These are phyloP conservation scores for Pseudofabraea citricarpa DNA, from an alignment of 2,329 filamentous ascomycete species.

Conservation along the genomic window DNA sequence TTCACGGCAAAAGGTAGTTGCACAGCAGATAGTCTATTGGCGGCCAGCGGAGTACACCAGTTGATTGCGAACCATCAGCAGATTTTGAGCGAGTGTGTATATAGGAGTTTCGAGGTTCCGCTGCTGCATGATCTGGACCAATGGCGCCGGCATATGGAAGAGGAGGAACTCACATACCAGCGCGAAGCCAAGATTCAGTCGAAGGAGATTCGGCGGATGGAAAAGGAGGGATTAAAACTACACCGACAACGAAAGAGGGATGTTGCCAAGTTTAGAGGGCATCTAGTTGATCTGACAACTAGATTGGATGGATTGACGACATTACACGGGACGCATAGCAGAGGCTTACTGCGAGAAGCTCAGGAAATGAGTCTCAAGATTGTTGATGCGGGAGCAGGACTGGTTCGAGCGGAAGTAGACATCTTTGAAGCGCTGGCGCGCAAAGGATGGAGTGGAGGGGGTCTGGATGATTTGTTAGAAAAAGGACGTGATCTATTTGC, in stretches of 20 bases:
- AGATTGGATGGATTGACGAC: slow-evolving; percentile 59
- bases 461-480: slow-evolving; percentile 61
- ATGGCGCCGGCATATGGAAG: slow-evolving; percentile 58
- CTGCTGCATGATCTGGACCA: slow-evolving; percentile 64
- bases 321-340: slow-evolving; percentile 56
- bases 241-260: slow-evolving; percentile 54
- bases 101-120: slow-evolving; percentile 63
- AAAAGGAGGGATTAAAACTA: slow-evolving; percentile 60
- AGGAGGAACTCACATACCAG: slow-evolving; percentile 58
- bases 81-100: slow-evolving; percentile 64
- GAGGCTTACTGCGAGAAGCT: slow-evolving; percentile 54
- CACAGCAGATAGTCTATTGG: slow-evolving; percentile 59
- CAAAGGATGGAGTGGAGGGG: slow-evolving; percentile 64
- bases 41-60: slow-evolving; percentile 61
- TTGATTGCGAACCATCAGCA: slow-evolving; percentile 66
- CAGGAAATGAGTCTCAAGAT: slow-evolving; percentile 60
- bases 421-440: slow-evolving; percentile 63
- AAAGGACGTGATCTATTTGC: slow-evolving; percentile 59
- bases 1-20: slow-evolving; percentile 47
- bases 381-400: slow-evolving; percentile 58
- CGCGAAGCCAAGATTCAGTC: slow-evolving; percentile 48
- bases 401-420: slow-evolving; percentile 64
- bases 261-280: slow-evolving; percentile 55
- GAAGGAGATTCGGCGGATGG: slow-evolving; percentile 57
- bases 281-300: slow-evolving; percentile 58